Conservation (phyloP, 495 filamentous ascomycete genomes). For the Penicillium dipodomyicola region DNA sequence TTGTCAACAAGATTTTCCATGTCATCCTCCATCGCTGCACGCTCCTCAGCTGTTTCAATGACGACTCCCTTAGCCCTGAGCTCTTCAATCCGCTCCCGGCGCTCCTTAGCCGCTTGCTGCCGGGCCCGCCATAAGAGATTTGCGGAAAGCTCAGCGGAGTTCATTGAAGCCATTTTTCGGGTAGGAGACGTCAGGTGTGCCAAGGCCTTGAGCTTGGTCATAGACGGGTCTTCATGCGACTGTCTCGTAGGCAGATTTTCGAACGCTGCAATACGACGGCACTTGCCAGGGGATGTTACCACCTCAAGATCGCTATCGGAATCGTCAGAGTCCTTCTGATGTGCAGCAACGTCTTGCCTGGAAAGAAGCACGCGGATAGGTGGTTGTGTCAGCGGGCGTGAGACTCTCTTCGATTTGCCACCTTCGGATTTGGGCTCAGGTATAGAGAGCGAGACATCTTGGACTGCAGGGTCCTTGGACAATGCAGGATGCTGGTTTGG, state of each 20-base stretch:
- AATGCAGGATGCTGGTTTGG: constrained; percentile 1
- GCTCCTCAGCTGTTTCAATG: constrained; percentile 83
- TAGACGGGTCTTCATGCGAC: constrained; percentile 58
- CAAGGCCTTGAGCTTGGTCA: constrained; percentile 66
- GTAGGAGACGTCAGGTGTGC: constrained; percentile 68
- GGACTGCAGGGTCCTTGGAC: not conserved
- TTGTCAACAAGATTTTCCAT: constrained; percentile 85
- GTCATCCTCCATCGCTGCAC: constrained; percentile 72
- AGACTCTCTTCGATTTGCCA: constrained; percentile 19
- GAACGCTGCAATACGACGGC: constrained; percentile 57
- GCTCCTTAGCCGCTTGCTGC: constrained; percentile 73
- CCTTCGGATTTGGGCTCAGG: not conserved
- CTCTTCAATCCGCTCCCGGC: constrained; percentile 74
- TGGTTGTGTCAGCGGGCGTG: constrained; percentile 21
- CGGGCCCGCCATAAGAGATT: constrained; percentile 66
- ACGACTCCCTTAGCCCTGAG: constrained; percentile 74
- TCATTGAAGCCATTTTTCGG: constrained; percentile 59
- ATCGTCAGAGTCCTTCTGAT: constrained; percentile 50
- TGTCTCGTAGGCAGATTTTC: constrained; percentile 61
- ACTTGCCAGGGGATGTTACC: constrained; percentile 45
- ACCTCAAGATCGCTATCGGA: constrained; percentile 70
- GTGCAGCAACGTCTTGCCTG: constrained; percentile 36
- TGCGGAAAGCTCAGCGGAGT: constrained; percentile 64
- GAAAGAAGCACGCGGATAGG: constrained; percentile 43
- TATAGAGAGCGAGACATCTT: not conserved